phyloP scores from a whole-genome alignment of 495 filamentous ascomycete genomes.

The Aspergillus cavernicola region DNA sequence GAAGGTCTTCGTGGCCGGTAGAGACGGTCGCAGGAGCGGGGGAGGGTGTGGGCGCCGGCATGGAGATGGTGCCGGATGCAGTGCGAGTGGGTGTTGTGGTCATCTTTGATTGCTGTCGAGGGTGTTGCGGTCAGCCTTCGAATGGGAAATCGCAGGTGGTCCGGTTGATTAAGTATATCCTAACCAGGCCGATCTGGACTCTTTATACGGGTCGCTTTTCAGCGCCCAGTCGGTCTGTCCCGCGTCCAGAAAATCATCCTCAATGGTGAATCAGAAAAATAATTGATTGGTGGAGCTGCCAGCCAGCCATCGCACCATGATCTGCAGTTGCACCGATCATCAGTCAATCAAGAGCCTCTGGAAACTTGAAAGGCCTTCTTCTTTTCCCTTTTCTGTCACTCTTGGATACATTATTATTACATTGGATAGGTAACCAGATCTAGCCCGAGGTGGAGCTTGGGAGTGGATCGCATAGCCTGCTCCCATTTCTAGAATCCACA shows the following conservation, averaged over 20 bases:
- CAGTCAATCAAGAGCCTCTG: background rate
- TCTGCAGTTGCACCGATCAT: background rate
- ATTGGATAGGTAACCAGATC: no score
- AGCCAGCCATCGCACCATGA: background rate
- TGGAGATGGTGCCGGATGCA: background rate
- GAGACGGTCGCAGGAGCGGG: background rate
- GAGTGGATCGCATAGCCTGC: no score
- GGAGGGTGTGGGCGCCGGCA: background rate
- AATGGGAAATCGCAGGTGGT: background rate
- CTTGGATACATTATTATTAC: no score
- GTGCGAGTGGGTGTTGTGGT: background rate
- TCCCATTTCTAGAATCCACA: no score
- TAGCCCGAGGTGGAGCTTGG: no score
- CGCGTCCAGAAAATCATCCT: no score
- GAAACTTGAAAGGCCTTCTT: background rate
- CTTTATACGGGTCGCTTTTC: background rate
- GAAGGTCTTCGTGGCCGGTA: background rate
- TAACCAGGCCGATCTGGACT: background rate
- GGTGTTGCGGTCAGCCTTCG: background rate
- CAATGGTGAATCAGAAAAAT: background rate
- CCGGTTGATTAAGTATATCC: no score
- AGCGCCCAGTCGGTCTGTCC: no score
- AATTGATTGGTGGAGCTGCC: background rate
- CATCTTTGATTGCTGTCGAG: background rate
- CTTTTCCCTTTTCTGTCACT: background rate